These are phyloP conservation scores for Cladophialophora psammophila DNA, from an alignment of 2,329 filamentous ascomycete genomes.

Conservation along the genomic window DNA sequence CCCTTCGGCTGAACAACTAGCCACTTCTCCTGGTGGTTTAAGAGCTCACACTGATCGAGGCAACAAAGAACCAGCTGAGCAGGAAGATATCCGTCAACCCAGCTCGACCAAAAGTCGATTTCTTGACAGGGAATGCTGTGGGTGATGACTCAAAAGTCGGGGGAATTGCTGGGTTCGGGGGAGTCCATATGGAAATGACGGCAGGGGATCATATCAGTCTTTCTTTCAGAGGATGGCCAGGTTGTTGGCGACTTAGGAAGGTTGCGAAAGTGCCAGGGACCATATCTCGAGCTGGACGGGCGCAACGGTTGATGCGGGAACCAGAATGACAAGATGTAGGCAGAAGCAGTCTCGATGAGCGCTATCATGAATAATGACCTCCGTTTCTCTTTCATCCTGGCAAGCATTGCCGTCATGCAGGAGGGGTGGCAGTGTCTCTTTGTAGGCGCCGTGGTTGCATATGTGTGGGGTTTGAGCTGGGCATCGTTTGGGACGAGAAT, in stretches of 20 bases:
- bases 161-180: neutral
- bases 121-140: slow-evolving; percentile 1
- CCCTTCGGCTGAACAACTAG: neutral
- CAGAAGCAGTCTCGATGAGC: slow-evolving; percentile 14
- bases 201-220: neutral
- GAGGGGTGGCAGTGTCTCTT: slow-evolving; percentile 12
- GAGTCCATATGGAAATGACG: neutral
- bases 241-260: slow-evolving; percentile 6
- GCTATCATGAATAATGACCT: slow-evolving; percentile 13
- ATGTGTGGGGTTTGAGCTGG: slow-evolving; percentile 5
- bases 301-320: slow-evolving; percentile 7
- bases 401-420: slow-evolving; percentile 17
- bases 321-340: slow-evolving; percentile 9
- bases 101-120: neutral
- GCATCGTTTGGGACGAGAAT: neutral
- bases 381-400: neutral
- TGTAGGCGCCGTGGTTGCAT: slow-evolving; percentile 25
- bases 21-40: neutral
- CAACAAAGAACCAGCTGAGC: neutral
- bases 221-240: neutral
- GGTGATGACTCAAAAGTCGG: neutral
- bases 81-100: neutral
- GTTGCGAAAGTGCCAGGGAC: neutral
- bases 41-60: neutral
- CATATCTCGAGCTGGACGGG: slow-evolving; percentile 6